A percentile compares a stretch with the other conserved stretches of the same genome.
Conservation (phyloP, 2,329 filamentous ascomycete species). For the Venturia effusa region DNA sequence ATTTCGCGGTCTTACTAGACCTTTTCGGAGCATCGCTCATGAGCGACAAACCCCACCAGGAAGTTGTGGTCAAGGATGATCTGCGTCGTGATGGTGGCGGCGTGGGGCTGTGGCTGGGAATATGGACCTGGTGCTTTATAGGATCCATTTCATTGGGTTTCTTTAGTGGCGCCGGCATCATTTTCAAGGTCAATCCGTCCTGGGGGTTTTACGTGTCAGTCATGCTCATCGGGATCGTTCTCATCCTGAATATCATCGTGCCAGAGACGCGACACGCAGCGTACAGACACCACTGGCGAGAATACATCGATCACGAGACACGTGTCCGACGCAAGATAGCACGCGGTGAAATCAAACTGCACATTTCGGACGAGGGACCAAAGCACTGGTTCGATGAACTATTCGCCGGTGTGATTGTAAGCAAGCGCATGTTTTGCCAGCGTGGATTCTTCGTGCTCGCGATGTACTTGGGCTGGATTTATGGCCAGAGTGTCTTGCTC, state of each 20-base stretch:
- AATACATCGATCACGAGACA: constrained; percentile 42
- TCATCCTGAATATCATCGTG: constrained; percentile 59
- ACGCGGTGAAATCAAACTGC: constrained; percentile 66
- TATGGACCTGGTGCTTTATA: constrained; percentile 70
- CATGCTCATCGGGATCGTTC: constrained; percentile 51
- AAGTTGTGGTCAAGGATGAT: constrained; percentile 56
- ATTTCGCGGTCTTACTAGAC: constrained; percentile 59
- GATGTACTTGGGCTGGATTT: constrained; percentile 68
- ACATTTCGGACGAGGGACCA: constrained; percentile 59
- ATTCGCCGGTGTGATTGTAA: constrained; percentile 56
- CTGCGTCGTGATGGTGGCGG: constrained; percentile 65
- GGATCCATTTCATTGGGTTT: constrained; percentile 64
- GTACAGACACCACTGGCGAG: constrained; percentile 56
- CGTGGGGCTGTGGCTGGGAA: constrained; percentile 67
- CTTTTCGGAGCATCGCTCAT: constrained; percentile 68
- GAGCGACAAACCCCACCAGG: constrained; percentile 61
- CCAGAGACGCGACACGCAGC: constrained; percentile 62
- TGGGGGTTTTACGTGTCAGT: constrained; percentile 72
- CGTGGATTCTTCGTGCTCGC: constrained; percentile 62
- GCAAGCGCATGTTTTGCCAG: constrained; percentile 60
- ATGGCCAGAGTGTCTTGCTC: constrained; percentile 62
- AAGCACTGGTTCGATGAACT: constrained; percentile 70
- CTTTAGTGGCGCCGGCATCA: constrained; percentile 58
- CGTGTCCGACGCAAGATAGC: constrained; percentile 46
- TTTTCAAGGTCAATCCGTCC: constrained; percentile 50